Percentiles rank a stretch among this genome's conserved stretches.
These are phyloP conservation scores for Sporodiniella umbellata DNA, from an alignment of 371 early-diverging fungal species.

Conservation along the genomic window DNA sequence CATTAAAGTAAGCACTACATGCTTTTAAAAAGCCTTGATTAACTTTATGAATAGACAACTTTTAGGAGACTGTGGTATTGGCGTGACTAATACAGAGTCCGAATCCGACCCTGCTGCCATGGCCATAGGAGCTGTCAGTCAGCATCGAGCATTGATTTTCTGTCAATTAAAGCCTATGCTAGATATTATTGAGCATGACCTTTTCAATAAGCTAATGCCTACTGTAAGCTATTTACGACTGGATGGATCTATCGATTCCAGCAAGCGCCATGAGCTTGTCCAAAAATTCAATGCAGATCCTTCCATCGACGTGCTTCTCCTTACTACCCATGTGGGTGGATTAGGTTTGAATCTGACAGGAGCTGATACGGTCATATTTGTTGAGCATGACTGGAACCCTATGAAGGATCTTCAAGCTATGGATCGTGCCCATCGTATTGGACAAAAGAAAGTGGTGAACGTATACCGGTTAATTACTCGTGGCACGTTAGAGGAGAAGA, in stretches of 20 bases:
- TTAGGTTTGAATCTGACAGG: constrained; percentile 98
- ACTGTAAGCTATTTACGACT: constrained; percentile 91
- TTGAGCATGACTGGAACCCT: constrained; percentile 99
- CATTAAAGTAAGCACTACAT: constrained; percentile 59
- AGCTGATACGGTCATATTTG: constrained; percentile 99
- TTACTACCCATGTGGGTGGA: constrained; percentile 99
- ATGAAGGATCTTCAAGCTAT: constrained; percentile 97
- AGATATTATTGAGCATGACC: constrained; percentile 92
- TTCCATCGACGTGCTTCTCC: constrained; percentile 90
- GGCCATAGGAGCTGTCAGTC: constrained; percentile 67
- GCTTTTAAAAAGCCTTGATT: neutral
- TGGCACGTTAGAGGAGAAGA: constrained; percentile 93
- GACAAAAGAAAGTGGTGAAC: constrained; percentile 97
- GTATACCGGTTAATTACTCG: constrained; percentile 91
- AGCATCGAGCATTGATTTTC: constrained; percentile 96
- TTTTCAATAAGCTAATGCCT: constrained; percentile 83
- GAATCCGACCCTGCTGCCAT: constrained; percentile 47
- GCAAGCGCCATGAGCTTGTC: constrained; percentile 87
- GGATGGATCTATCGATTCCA: constrained; percentile 92
- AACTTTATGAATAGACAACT: constrained; percentile 56
- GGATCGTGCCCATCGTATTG: constrained; percentile 97
- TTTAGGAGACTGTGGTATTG: constrained; percentile 92
- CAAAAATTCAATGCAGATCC: constrained; percentile 95
- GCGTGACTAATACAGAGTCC: constrained; percentile 51
- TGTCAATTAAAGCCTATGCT: constrained; percentile 97